phyloP scores from a whole-genome alignment of 1,284 basidiomycete genomes.

The Austroboletus novae-zelandiae region DNA sequence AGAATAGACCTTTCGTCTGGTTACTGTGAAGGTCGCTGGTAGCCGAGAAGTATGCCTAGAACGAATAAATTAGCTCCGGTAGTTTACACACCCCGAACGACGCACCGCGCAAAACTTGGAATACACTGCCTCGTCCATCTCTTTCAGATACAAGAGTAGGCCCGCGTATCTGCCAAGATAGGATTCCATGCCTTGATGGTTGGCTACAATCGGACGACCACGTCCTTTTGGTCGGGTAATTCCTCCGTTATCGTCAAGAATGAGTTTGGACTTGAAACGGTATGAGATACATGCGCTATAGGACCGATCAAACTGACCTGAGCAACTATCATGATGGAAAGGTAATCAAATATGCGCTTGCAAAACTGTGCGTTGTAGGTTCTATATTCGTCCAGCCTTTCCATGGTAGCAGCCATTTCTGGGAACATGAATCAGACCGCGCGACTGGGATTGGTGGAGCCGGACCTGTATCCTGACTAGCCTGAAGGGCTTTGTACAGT shows the following conservation, averaged over 20 bases:
- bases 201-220: constrained; percentile 49
- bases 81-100: constrained; percentile 12
- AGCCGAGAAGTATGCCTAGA: constrained; percentile 84
- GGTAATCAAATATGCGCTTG: constrained; percentile 85
- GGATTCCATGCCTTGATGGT: constrained; percentile 74
- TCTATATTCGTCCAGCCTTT: constrained; percentile 85
- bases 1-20: constrained; percentile 77
- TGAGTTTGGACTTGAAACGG: constrained; percentile 53
- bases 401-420: constrained; percentile 95
- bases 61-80: constrained; percentile 6
- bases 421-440: constrained; percentile 5
- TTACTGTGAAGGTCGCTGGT: constrained; percentile 76
- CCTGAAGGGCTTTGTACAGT: constrained; percentile 94
- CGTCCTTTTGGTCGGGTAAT: constrained; percentile 42
- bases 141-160: constrained; percentile 89
- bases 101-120: constrained; percentile 84
- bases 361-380: constrained; percentile 89
- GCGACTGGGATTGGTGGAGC: constrained; percentile 9
- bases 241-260: constrained; percentile 61
- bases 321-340: constrained; percentile 87
- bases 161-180: constrained; percentile 89
- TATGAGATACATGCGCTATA: constrained; percentile 7
- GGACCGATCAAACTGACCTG: constrained; percentile 47
- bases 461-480: constrained; percentile 82
- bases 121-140: constrained; percentile 88